Evolutionary conservation across 345 rosid genomes (phyloP).

Genomic region (Eucalyptus cladocalyx): DNA sequence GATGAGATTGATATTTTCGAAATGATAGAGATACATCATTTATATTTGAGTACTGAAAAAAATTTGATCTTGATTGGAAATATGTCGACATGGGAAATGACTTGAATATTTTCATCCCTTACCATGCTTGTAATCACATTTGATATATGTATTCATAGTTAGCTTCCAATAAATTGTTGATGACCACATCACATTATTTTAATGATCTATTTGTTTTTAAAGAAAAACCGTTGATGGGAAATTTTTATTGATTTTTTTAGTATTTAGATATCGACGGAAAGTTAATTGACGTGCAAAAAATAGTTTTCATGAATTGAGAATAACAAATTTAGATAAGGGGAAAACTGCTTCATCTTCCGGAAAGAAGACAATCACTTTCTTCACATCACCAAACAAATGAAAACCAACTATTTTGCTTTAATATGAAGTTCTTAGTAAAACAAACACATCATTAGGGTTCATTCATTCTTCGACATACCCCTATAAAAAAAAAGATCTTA

Average conservation of each 20-base stretch:
- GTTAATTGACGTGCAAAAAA: not conserved
- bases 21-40: not conserved
- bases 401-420: too few species aligned
- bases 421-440: too few species aligned
- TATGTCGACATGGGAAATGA: not conserved
- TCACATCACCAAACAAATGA: too few species aligned
- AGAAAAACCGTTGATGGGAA: accelerated
- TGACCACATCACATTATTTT: not conserved
- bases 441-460: too few species aligned
- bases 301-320: not conserved
- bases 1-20: not conserved
- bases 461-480: not conserved
- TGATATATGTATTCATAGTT: not conserved
- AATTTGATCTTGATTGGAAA: not conserved
- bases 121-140: not conserved
- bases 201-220: too few species aligned
- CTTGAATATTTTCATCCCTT: not conserved
- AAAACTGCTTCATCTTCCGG: accelerated
- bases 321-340: too few species aligned
- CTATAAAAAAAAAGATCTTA: not conserved
- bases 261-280: accelerated
- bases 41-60: not conserved
- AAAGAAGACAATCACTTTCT: not conserved
- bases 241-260: too few species aligned
- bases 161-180: not conserved